Conservation (phyloP, 176 grass and related monocot species). For the Ensete ventricosum region DNA sequence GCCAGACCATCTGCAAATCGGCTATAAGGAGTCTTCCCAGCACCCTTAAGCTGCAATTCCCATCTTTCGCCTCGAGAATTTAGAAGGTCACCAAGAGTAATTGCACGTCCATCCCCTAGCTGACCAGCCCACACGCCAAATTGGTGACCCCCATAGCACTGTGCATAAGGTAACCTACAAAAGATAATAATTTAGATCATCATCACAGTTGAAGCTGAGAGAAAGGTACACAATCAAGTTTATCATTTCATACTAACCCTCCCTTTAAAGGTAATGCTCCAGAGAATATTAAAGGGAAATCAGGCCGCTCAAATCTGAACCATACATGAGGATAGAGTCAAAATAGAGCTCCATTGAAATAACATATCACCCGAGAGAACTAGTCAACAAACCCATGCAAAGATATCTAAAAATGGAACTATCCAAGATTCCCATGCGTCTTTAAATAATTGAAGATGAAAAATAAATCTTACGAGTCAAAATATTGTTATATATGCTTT, state of each 20-base stretch:
- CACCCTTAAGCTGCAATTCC: conserved; percentile 95
- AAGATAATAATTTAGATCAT: neutral
- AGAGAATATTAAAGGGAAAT: conserved; percentile 76
- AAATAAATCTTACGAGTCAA: neutral
- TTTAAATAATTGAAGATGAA: neutral
- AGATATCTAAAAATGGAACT: neutral
- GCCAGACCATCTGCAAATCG: conserved; percentile 90
- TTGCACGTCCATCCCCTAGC: conserved; percentile 80
- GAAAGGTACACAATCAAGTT: neutral
- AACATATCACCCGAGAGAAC: neutral
- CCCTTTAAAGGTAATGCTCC: conserved; percentile 68
- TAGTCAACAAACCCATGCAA: neutral
- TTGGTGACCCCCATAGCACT: conserved; percentile 95
- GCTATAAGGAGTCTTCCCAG: conserved; percentile 90
- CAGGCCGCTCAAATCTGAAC: conserved; percentile 67
- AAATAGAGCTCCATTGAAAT: neutral
- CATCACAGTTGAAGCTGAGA: neutral
- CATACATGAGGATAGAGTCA: neutral
- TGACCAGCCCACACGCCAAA: conserved; percentile 97
- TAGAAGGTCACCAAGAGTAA: conserved; percentile 77
- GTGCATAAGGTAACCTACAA: conserved; percentile 72
- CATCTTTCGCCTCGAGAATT: conserved; percentile 77
- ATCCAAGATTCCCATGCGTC: neutral
- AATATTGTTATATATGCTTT: neutral
- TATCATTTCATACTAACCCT: conserved; percentile 38